A percentile compares a stretch with the other conserved stretches of the same genome.
Conservation (phyloP, 306 rosid genomes). For the Cucurbita maxima region DNA sequence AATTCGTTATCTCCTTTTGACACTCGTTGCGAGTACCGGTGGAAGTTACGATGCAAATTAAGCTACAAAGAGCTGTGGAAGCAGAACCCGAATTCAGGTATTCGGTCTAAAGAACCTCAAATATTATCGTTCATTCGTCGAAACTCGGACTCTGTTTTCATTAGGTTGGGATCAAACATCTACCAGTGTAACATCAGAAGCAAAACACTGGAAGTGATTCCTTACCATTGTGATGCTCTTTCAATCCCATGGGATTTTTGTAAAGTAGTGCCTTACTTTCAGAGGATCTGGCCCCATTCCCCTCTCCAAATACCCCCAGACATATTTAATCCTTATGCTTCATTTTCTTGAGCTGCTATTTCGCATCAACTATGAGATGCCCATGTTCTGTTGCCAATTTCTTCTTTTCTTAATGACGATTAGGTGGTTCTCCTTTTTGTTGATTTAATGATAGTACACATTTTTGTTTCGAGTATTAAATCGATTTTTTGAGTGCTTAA, state of each 20-base stretch:
- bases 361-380: background rate
- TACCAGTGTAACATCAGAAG: conserved; percentile 30
- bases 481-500: too few species aligned
- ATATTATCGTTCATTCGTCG: conserved; percentile 45
- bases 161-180: conserved; percentile 43
- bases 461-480: too few species aligned
- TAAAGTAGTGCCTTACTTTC: conserved; percentile 51
- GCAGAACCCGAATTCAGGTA: conserved; percentile 28
- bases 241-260: conserved; percentile 54
- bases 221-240: conserved; percentile 38
- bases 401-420: background rate
- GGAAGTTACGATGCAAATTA: conserved; percentile 35
- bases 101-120: conserved; percentile 39
- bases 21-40: conserved; percentile 17
- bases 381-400: background rate
- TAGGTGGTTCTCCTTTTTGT: background rate
- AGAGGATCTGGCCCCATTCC: conserved; percentile 47
- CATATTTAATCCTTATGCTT: background rate
- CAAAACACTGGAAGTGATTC: conserved; percentile 25
- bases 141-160: conserved; percentile 38
- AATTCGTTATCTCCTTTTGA: conserved; percentile 14
- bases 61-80: conserved; percentile 42
- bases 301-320: conserved; percentile 3
- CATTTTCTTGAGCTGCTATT: background rate
- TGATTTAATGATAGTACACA: background rate